phyloP scores from a whole-genome alignment of 2,329 filamentous ascomycete genomes.

The Nemania serpens region DNA sequence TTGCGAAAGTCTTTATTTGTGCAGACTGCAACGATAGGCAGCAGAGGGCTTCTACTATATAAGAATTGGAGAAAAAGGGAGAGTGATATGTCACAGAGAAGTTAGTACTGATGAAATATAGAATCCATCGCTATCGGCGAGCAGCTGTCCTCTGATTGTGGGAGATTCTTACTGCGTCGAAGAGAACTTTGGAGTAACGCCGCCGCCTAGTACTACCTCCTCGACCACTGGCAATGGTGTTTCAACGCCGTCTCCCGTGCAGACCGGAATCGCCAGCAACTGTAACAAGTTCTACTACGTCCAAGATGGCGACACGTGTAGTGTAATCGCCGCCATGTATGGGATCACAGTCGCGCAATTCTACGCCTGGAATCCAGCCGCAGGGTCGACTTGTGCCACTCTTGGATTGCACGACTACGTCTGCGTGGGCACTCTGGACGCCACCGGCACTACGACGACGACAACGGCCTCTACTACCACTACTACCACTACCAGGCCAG shows the following conservation, averaged over 20 bases:
- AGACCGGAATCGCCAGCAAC: constrained; percentile 19
- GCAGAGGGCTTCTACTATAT: too few species aligned
- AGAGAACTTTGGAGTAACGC: constrained; percentile 14
- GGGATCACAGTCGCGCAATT: background rate
- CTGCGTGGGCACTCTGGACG: constrained; percentile 1
- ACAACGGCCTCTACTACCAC: background rate
- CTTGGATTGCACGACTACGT: constrained; percentile 1
- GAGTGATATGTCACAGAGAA: too few species aligned
- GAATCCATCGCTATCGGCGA: constrained; percentile 19
- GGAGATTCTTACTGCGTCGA: constrained; percentile 24
- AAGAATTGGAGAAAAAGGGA: too few species aligned
- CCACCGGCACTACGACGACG: constrained; percentile 1
- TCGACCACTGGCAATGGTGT: constrained; percentile 18
- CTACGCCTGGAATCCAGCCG: constrained; percentile 9
- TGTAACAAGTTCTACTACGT: constrained; percentile 24
- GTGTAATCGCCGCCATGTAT: background rate
- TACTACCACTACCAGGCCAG: constrained; percentile 5
- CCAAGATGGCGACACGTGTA: constrained; percentile 13
- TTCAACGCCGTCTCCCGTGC: constrained; percentile 18
- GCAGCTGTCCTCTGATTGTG: constrained; percentile 4
- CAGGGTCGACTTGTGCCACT: background rate
- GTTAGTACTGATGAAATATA: too few species aligned
- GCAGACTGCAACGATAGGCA: background rate
- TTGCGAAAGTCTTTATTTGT: constrained; percentile 1
- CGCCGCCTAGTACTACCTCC: constrained; percentile 6